Evolutionary conservation across 345 rosid species (phyloP).

Genomic region (Eucalyptus globulus): DNA sequence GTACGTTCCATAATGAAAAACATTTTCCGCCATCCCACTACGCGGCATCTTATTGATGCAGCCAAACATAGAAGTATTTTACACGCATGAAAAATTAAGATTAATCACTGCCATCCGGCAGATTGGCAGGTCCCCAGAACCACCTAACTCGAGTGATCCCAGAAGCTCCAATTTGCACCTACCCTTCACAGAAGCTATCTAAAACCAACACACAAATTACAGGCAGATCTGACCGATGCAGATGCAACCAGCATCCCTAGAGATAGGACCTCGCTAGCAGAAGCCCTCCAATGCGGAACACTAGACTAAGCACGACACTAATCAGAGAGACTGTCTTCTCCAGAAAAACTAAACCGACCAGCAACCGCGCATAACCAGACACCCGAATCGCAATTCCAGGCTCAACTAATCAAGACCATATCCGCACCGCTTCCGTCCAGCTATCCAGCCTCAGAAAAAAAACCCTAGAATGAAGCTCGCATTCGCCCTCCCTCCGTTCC

Average conservation of each 20-base stretch:
- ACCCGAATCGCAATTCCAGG: neutral
- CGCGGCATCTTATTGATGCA: neutral
- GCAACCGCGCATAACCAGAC: neutral
- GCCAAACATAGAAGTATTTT: neutral
- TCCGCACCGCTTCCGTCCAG: neutral
- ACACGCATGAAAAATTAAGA: neutral
- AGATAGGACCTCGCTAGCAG: neutral
- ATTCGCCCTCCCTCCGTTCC: neutral
- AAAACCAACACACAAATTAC: neutral
- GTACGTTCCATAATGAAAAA: neutral
- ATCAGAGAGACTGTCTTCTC: neutral
- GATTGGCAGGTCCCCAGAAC: neutral
- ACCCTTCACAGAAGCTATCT: neutral
- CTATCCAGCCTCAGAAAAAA: neutral
- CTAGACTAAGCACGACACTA: neutral
- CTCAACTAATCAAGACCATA: neutral
- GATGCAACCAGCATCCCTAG: neutral
- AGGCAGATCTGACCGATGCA: neutral
- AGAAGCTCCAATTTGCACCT: neutral
- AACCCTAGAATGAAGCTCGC: neutral
- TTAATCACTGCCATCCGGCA: neutral
- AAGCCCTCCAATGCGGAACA: neutral
- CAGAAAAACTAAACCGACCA: neutral
- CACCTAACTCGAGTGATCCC: neutral
- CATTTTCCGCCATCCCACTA: neutral